These are phyloP conservation scores for Leersia perrieri DNA, from an alignment of 176 grass and related monocot genomes.

Conservation along the genomic window DNA sequence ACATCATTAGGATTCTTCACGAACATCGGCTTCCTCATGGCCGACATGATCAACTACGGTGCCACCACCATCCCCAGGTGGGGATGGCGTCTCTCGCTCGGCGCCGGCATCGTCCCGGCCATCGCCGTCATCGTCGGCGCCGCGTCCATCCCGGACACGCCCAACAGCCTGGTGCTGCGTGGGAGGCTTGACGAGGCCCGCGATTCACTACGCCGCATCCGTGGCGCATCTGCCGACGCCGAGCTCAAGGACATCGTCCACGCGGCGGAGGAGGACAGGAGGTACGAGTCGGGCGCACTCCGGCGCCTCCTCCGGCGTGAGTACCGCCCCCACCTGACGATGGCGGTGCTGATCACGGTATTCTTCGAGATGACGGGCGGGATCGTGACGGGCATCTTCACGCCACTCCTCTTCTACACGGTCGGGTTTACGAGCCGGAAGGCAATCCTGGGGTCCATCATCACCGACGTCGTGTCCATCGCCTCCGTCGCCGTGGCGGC, in stretches of 20 bases:
- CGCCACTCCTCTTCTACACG: slow-evolving; percentile 52
- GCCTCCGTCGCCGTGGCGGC: slow-evolving; percentile 21
- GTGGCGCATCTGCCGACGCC: slow-evolving; percentile 29
- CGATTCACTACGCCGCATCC: slow-evolving; percentile 48
- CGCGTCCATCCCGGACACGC: slow-evolving; percentile 56
- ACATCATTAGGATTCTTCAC: slow-evolving; percentile 70
- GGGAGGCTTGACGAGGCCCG: slow-evolving; percentile 42
- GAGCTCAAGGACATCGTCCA: slow-evolving; percentile 51
- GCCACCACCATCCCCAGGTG: slow-evolving; percentile 41
- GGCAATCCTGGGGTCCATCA: slow-evolving; percentile 40
- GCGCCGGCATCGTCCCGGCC: slow-evolving; percentile 51
- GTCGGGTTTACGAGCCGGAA: slow-evolving; percentile 59
- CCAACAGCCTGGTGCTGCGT: slow-evolving; percentile 68
- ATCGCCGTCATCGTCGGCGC: slow-evolving; percentile 43
- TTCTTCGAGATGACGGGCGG: slow-evolving; percentile 75
- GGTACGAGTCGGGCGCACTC: slow-evolving; percentile 44
- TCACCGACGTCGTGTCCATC: slow-evolving; percentile 25
- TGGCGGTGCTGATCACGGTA: slow-evolving; percentile 53
- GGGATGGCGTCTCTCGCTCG: slow-evolving; percentile 78
- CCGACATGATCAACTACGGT: slow-evolving; percentile 73
- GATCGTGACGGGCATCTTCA: slow-evolving; percentile 58
- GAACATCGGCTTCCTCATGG: slow-evolving; percentile 56
- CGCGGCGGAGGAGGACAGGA: slow-evolving; percentile 32
- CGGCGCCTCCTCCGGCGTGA: slow-evolving; percentile 40
- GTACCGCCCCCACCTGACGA: slow-evolving; percentile 64